Percentiles rank a stretch among this genome's conserved stretches.
These are phyloP conservation scores for Sporisorium graminicola DNA, from an alignment of 1,284 basidiomycete species.

Conservation along the genomic window DNA sequence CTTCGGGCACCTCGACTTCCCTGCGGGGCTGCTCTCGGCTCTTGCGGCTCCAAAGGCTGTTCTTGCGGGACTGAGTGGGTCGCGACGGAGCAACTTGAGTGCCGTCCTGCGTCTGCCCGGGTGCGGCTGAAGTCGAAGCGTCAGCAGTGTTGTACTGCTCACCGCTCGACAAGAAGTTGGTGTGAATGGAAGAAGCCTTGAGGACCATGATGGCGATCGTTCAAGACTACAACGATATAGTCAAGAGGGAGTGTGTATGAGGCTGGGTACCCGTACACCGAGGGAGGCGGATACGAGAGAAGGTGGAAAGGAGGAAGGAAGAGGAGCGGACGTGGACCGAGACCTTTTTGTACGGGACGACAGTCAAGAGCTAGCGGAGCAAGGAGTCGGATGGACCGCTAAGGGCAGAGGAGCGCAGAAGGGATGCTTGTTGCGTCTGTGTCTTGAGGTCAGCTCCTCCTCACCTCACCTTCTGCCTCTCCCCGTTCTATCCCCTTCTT, in stretches of 20 bases:
- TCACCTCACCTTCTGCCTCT: not conserved
- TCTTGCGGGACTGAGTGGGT: constrained; percentile 37
- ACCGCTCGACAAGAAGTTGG: constrained; percentile 55
- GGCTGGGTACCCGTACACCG: not conserved
- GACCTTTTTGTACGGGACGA: constrained; percentile 21
- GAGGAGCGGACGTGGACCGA: not conserved
- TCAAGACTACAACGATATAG: not conserved
- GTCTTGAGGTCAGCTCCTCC: not conserved
- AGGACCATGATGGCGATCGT: constrained; percentile 48
- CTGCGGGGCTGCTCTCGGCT: constrained; percentile 40
- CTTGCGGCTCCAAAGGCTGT: constrained; percentile 52
- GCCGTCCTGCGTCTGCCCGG: constrained; percentile 7
- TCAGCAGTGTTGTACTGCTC: constrained; percentile 52
- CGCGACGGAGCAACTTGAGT: constrained; percentile 1
- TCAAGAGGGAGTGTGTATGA: not conserved
- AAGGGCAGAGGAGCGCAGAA: not conserved
- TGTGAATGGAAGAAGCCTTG: constrained; percentile 59
- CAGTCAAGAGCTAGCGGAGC: not conserved
- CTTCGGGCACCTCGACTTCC: constrained; percentile 30
- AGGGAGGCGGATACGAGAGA: not conserved
- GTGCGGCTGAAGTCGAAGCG: constrained; percentile 18
- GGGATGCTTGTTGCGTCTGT: not conserved
- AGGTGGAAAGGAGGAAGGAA: not conserved
- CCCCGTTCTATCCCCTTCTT: not conserved
- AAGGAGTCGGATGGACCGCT: constrained; percentile 23